phyloP scores from a whole-genome alignment of 352 stramenopile species.

The Phytophthora quininea region DNA sequence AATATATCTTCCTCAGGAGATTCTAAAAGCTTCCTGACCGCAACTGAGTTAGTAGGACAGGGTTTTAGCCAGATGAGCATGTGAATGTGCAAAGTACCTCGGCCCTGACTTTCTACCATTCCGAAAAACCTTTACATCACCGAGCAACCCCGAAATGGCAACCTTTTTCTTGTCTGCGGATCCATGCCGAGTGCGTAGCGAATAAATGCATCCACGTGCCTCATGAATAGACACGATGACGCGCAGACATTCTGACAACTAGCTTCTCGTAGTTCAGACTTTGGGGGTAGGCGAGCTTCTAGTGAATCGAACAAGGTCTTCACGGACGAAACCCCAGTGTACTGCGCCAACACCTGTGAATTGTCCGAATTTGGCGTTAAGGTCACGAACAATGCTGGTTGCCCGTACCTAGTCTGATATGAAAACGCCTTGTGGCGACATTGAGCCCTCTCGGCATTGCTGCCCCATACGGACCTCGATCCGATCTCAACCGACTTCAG shows the following conservation, averaged over 20 bases:
- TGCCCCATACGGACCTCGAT: constrained; percentile 2
- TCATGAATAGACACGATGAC: constrained; percentile 11
- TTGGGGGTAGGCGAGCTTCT: constrained; percentile 4
- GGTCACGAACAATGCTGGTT: constrained; percentile 12
- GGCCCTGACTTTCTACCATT: constrained; percentile 12
- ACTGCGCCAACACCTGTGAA: constrained; percentile 11
- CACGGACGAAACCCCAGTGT: constrained; percentile 6
- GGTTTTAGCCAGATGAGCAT: constrained; percentile 5
- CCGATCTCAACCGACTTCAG: neutral
- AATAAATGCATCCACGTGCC: constrained; percentile 12
- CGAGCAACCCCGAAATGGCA: constrained; percentile 7
- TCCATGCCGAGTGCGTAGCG: constrained; percentile 9
- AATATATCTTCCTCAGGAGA: neutral
- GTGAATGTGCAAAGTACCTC: constrained; percentile 8
- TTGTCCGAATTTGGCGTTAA: constrained; percentile 10
- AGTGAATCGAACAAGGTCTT: constrained; percentile 2
- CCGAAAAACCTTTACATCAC: constrained; percentile 12
- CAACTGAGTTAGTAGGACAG: constrained; percentile 3
- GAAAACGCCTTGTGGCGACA: constrained; percentile 7
- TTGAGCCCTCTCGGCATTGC: constrained; percentile 1
- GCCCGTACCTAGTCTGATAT: constrained; percentile 11
- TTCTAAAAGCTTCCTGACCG: neutral
- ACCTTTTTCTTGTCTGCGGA: neutral
- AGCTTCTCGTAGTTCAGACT: constrained; percentile 5
- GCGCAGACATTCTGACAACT: constrained; percentile 5